Percentiles rank a stretch among this genome's conserved stretches.
Conservation (phyloP, 116 monocot genomes). For the Iris pallida region DNA sequence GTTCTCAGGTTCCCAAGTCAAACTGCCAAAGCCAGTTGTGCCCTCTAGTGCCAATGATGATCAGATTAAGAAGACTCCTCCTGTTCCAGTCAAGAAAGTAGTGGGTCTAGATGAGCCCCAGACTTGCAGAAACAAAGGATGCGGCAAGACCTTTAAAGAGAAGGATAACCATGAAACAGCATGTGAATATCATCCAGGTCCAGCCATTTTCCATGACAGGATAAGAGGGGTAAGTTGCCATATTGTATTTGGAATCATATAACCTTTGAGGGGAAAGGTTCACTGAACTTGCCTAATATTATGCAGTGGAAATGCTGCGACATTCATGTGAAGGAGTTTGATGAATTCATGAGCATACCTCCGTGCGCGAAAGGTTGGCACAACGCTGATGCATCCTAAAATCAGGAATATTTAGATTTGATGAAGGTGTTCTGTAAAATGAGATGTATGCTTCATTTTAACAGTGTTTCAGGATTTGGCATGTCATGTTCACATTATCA, state of each 20-base stretch:
- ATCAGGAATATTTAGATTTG: not conserved
- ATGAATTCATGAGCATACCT: constrained; percentile 87
- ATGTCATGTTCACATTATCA: too few species aligned
- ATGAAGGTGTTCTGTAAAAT: too few species aligned
- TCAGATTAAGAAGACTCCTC: constrained; percentile 2
- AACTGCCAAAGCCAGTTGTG: constrained; percentile 31
- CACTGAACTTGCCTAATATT: not conserved
- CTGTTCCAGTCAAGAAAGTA: constrained; percentile 50
- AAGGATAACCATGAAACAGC: constrained; percentile 89
- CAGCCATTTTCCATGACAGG: constrained; percentile 86
- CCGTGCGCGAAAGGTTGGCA: constrained; percentile 98
- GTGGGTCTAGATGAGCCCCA: constrained; percentile 64
- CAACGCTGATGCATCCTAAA: constrained; percentile 46
- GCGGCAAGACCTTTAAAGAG: constrained; percentile 90
- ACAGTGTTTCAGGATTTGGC: too few species aligned
- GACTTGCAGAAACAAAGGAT: constrained; percentile 84
- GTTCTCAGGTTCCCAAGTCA: constrained; percentile 60
- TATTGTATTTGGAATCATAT: not conserved
- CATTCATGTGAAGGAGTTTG: constrained; percentile 86
- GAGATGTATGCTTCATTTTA: too few species aligned
- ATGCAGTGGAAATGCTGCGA: constrained; percentile 98
- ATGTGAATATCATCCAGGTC: constrained; percentile 90
- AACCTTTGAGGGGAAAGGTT: not conserved
- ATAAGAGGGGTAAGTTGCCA: constrained; percentile 70
- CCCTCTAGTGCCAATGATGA: constrained; percentile 2